Percentiles rank a stretch among this genome's conserved stretches.
Evolutionary conservation across 345 rosid genomes (phyloP).

Genomic region (Brassica juncea): DNA sequence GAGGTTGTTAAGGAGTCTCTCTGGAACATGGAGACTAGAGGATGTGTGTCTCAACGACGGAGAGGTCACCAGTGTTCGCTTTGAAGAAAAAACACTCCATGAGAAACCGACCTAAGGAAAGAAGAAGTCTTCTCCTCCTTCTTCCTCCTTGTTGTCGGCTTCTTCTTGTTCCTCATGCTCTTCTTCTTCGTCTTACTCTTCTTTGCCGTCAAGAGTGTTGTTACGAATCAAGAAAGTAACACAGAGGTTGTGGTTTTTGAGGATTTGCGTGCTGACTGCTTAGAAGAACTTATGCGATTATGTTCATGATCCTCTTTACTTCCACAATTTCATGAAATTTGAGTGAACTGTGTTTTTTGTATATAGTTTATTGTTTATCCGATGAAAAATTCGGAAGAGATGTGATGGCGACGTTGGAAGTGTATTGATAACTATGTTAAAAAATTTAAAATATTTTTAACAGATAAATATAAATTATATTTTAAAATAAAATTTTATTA

Average conservation of each 20-base stretch:
- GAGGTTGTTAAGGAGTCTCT: conserved; percentile 56
- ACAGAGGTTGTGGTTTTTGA: conserved; percentile 52
- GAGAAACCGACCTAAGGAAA: conserved; percentile 44
- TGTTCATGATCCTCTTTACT: conserved; percentile 38
- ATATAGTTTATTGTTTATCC: conserved; percentile 10
- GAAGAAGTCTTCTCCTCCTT: conserved; percentile 38
- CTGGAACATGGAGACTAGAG: conserved; percentile 41
- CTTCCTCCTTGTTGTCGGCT: background rate
- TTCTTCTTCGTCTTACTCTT: background rate
- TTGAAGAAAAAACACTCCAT: conserved; percentile 61
- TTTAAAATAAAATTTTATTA: too few species aligned
- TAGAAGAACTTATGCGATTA: conserved; percentile 66
- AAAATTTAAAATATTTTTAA: too few species aligned
- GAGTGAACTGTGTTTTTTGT: conserved; percentile 29
- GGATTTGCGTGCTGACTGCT: conserved; percentile 68
- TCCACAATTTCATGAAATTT: conserved; percentile 1
- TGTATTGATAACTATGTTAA: conserved; percentile 10
- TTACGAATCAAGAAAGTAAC: conserved; percentile 17
- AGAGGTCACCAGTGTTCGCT: conserved; percentile 63
- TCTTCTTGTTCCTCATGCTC: conserved; percentile 8
- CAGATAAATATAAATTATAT: too few species aligned
- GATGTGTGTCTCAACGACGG: conserved; percentile 44
- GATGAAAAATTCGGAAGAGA: conserved; percentile 14
- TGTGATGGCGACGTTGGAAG: conserved; percentile 24
- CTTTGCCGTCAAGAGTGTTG: conserved; percentile 24